Base-by-base conservation (phyloP, 1,284 basidiomycete genomes). In the Ceratobasidium sp. region DNA sequence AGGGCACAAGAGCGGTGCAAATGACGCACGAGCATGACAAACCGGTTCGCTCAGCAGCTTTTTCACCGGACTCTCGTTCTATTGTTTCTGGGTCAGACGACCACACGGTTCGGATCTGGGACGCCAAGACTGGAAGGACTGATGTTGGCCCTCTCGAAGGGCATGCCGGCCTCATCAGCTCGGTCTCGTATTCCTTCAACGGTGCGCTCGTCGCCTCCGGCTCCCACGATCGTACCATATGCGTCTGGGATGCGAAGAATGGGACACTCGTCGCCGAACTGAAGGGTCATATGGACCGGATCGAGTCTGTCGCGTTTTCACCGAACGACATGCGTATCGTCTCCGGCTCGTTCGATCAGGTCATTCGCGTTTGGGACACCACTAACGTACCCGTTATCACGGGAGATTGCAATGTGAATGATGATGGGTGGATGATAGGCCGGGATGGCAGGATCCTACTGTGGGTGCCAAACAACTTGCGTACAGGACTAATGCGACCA, bases 301-400 rank as follows among this genome's bases (percentile, higher is more conserved):
- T 26, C 20, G 82, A 81, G 3, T 84, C 83, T 28, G 85, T 88
- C 60, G 84, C 85, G 46, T 83, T 87, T 60, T 84, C 84, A 26
- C 83, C 84, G n/a, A 85, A 87, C 79, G 86, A 85, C 56, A 81
- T 82, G 20, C 42, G 55, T 39, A 67, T 80, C 23, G 69, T 61
- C 1, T 80, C 79, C 23, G 77, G 60, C 10, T 78, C 77, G 1
- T 20, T 18, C 18, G 77, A 78, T 63, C 9, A 39, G 2, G 66
- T 44, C 13, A 68, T 75, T 49, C 63, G 77, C 23, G 39, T 80
- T n/a, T 80, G 79, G 79, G 70, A 80, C 55, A 46, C 44, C 44
- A 46, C 44, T 46, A 15, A 46, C 44, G 44, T 15, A 15, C 7
- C 44, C 7, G 44, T 7, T 46, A 15, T 46, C 44, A 7, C 44